Percentiles rank a stretch among this genome's conserved stretches.
These are phyloP conservation scores for Mortierella sp. DNA, from an alignment of 371 early-diverging fungal species.

Conservation along the genomic window DNA sequence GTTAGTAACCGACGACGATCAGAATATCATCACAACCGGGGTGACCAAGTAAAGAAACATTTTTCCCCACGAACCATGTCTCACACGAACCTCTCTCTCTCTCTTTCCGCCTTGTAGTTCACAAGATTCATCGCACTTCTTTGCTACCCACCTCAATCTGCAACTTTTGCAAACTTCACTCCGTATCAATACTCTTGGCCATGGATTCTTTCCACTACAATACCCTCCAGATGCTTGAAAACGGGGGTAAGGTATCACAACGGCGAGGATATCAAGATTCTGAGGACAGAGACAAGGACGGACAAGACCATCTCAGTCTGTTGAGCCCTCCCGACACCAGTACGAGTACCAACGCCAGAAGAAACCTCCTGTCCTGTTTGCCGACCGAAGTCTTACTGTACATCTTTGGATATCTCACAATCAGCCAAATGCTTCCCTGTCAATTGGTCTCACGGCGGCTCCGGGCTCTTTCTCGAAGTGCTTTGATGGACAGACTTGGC, in stretches of 20 bases:
- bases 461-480: conserved; percentile 19
- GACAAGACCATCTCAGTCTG: neutral
- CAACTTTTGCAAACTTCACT: no score
- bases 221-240: no score
- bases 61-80: no score
- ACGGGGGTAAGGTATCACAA: neutral
- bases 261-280: neutral
- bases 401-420: conserved; percentile 13
- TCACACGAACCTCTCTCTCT: no score
- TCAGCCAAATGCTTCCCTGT: conserved; percentile 24
- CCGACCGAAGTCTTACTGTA: conserved; percentile 33
- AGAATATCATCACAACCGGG: no score
- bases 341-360: neutral
- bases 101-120: no score
- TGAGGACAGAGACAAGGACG: conserved; percentile 1
- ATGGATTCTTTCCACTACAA: no score
- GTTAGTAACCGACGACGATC: no score
- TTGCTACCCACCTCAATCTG: no score
- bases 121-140: no score
- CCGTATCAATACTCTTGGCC: no score
- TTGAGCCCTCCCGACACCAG: neutral
- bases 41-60: no score
- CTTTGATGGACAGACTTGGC: conserved; percentile 31
- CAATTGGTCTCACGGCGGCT: conserved; percentile 33
- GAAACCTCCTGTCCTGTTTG: neutral